Percentiles rank a stretch among this genome's conserved stretches.
Evolutionary conservation across 768 basidiomycete species (phyloP).

Genomic region (Collybia mongolica): DNA sequence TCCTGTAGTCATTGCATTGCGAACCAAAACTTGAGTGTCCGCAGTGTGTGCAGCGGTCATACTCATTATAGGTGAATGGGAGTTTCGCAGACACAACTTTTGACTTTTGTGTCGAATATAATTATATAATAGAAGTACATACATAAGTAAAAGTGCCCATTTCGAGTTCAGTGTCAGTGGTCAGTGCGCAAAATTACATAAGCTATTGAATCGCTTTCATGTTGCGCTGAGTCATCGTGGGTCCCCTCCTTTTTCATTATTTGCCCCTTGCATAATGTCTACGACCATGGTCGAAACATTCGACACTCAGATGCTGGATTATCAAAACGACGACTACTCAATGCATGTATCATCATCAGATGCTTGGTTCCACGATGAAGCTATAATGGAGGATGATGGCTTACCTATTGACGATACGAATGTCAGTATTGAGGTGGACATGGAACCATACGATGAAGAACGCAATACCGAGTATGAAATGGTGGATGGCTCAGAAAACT

Average conservation of each 20-base stretch:
- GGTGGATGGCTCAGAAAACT: slow-evolving; percentile 39
- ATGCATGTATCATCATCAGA: slow-evolving; percentile 54
- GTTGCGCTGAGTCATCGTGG: too few species aligned
- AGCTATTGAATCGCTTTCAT: slow-evolving; percentile 1
- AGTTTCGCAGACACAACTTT: too few species aligned
- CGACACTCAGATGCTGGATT: slow-evolving; percentile 69
- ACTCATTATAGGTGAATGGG: background rate
- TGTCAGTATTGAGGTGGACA: slow-evolving; percentile 60
- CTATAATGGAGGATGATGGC: slow-evolving; percentile 60
- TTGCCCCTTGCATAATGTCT: slow-evolving; percentile 26
- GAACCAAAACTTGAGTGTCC: slow-evolving; percentile 66
- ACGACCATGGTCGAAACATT: slow-evolving; percentile 49
- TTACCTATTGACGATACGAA: slow-evolving; percentile 22
- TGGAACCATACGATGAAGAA: slow-evolving; percentile 53
- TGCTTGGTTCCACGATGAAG: slow-evolving; percentile 51
- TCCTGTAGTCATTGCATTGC: slow-evolving; percentile 61
- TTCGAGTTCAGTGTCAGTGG: background rate
- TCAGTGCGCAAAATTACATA: slow-evolving; percentile 15
- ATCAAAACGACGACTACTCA: slow-evolving; percentile 55
- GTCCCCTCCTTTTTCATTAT: slow-evolving; percentile 5
- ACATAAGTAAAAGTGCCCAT: too few species aligned
- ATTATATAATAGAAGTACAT: too few species aligned
- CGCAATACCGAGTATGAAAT: slow-evolving; percentile 55
- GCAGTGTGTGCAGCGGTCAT: slow-evolving; percentile 36
- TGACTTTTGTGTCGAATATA: too few species aligned